Base-by-base conservation (phyloP, 2,329 filamentous ascomycete species). In the Hypoxylon rubiginosum region DNA sequence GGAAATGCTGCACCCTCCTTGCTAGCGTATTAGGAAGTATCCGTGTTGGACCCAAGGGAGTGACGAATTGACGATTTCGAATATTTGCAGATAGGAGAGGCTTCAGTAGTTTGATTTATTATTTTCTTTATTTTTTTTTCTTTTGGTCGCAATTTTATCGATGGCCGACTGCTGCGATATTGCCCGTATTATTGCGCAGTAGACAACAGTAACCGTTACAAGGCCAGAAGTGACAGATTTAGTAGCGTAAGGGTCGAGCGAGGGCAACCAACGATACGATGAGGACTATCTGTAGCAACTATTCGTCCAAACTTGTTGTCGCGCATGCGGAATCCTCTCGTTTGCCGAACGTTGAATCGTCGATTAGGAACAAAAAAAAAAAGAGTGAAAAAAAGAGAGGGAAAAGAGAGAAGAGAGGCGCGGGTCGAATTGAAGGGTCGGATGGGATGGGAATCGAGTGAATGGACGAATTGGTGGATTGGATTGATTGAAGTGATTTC, bases 1-100 rank as follows among this genome's bases (percentile, higher is more conserved):
- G 72, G 75, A 77, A 77, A 75, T 77, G 73, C 74, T 73, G 69
- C 68, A 69, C 57, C 46, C 71, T 74, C 72, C 73, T 72, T 75
- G 70, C 75, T 77, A 77, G 75, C 73, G 73, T 74, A 74, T 71
- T 71, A 73, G 71, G 59, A 41, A 24, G 24, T 64, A 43, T 67
- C 62, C 52, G 58, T 64, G 71, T 71, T 64, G 64, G 62, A 65
- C 71, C 66, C 74, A 73, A 76, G 69, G 72, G 73, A 76, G 71
- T 76, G 75, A 76, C 71, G 71, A 70, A 67, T 73, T 72, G 70
- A 73, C 70, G 66, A 68, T 72, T 69, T 64, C 48, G 60, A 53
- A 51, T 67, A 48, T 58, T 48, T 58, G 52, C 57, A 52, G 50
- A 39, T 62, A 59, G 41, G 62, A 53, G 19, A 58, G 52, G 58